Conservation (phyloP, 306 rosid species). For the Inga laurina region DNA sequence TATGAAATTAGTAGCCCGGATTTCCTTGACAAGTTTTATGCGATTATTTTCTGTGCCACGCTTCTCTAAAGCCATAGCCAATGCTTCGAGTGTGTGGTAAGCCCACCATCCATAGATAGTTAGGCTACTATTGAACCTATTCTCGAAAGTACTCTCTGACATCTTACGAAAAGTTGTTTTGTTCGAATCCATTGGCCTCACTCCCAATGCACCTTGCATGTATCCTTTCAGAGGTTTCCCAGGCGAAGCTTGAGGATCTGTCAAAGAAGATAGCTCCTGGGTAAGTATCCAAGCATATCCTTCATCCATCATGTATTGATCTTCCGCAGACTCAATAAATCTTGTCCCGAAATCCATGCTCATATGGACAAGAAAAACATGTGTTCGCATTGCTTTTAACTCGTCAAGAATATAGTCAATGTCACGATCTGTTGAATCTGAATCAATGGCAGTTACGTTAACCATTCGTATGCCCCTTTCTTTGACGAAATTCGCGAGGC, state of each 20-base stretch:
- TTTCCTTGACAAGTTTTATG: background rate
- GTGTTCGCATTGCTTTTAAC: slow-evolving; percentile 1
- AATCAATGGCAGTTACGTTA: background rate
- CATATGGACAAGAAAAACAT: slow-evolving; percentile 45
- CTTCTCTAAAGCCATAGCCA: background rate
- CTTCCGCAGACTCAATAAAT: slow-evolving; percentile 32
- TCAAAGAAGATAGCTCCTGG: slow-evolving; percentile 30
- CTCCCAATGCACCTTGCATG: slow-evolving; percentile 1
- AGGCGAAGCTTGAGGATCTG: background rate
- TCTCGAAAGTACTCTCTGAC: accelerated
- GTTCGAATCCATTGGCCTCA: background rate
- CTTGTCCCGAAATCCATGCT: background rate
- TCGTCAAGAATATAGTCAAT: background rate
- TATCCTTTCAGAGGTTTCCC: background rate
- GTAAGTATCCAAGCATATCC: slow-evolving; percentile 41
- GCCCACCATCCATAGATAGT: background rate
- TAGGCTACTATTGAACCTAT: background rate
- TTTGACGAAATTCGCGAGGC: background rate
- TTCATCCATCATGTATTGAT: slow-evolving; percentile 25
- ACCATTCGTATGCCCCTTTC: background rate
- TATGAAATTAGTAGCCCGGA: slow-evolving; percentile 15
- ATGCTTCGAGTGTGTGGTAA: background rate
- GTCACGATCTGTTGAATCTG: background rate
- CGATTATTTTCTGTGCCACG: background rate
- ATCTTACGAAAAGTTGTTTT: background rate